Percentiles rank a stretch among this genome's conserved stretches.
Evolutionary conservation across 345 rosid genomes (phyloP).

Genomic region (Sapria himalayana): DNA sequence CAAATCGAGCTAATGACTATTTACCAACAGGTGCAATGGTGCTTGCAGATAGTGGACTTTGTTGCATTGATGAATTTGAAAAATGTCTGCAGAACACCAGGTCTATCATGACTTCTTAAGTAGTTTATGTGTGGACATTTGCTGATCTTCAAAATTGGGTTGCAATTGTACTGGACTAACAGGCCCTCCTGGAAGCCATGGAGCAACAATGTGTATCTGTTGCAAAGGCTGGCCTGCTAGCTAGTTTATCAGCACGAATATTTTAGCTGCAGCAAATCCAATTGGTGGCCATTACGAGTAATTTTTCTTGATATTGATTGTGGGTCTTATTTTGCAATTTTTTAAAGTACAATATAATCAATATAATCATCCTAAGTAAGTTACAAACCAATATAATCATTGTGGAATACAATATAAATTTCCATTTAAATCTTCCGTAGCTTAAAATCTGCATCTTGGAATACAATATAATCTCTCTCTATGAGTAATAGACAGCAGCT

Average conservation of each 20-base stretch:
- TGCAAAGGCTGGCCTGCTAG: slow-evolving; percentile 95
- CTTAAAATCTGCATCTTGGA: no score
- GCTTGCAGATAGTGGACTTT: slow-evolving; percentile 83
- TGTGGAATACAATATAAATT: no score
- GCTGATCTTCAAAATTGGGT: slow-evolving; percentile 5
- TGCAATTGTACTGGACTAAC: slow-evolving; percentile 14
- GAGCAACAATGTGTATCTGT: slow-evolving; percentile 97
- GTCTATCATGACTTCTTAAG: slow-evolving; percentile 17
- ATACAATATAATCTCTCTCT: no score
- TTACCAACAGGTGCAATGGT: slow-evolving; percentile 84
- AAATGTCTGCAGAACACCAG: slow-evolving; percentile 95
- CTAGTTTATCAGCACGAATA: slow-evolving; percentile 86
- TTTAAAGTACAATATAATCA: no score
- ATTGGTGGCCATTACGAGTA: slow-evolving; percentile 98
- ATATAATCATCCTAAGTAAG: no score
- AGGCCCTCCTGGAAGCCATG: slow-evolving; percentile 99
- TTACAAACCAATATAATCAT: no score
- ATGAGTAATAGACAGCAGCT: no score
- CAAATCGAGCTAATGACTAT: no score
- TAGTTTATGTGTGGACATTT: no score
- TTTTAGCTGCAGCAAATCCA: slow-evolving; percentile 96
- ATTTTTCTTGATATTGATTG: slow-evolving; percentile 10
- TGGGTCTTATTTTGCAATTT: no score
- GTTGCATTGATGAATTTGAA: slow-evolving; percentile 98
- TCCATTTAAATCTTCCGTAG: no score